Evolutionary conservation across 192 early-diverging fungal genomes (phyloP).

Genomic region (Backusella tuberculispora): DNA sequence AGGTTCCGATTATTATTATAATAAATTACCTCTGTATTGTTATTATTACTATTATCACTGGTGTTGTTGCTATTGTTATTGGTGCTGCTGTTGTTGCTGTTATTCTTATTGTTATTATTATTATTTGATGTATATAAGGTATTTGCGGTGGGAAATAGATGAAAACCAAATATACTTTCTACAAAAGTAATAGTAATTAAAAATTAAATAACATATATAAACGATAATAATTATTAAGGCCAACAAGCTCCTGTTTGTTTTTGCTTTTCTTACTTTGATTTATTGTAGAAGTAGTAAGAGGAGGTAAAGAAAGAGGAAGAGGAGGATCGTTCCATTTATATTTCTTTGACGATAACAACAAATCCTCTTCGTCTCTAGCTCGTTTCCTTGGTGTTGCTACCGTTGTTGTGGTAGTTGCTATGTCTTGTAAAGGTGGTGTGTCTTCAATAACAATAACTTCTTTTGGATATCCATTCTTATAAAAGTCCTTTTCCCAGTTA

Average conservation of each 20-base stretch:
- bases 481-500: slow-evolving; percentile 43
- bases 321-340: slow-evolving; percentile 3
- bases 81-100: background rate
- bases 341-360: background rate
- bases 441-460: slow-evolving; percentile 50
- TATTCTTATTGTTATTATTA: background rate
- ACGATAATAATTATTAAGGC: background rate
- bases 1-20: background rate
- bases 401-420: background rate
- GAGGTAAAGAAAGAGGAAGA: background rate
- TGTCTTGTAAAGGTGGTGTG: slow-evolving; percentile 33
- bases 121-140: too few relatives aligned
- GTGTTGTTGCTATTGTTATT: background rate
- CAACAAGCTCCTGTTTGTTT: too few relatives aligned
- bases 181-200: background rate
- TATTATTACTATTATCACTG: background rate
- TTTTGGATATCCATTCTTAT: slow-evolving; percentile 43
- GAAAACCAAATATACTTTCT: slow-evolving; percentile 3
- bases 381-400: background rate
- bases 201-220: background rate
- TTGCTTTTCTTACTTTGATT: slow-evolving; percentile 2
- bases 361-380: background rate
- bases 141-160: slow-evolving; percentile 2
- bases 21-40: background rate
- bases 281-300: background rate